Conservation (phyloP, 192 early-diverging fungal genomes). For the Coemansia sp. region DNA sequence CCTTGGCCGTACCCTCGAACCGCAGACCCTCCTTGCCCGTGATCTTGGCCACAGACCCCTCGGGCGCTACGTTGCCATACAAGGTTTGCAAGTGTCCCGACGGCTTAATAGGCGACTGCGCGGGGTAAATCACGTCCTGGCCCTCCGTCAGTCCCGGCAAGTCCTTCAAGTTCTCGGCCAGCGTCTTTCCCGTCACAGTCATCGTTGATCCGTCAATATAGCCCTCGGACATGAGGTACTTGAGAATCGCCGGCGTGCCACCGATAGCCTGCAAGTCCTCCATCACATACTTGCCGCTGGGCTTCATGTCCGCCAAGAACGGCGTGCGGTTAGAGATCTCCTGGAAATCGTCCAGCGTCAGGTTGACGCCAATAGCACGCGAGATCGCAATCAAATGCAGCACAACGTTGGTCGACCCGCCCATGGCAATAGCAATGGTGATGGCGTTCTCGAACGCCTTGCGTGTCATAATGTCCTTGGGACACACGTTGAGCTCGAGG, state of each 20-base stretch:
- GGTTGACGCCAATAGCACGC: conserved; percentile 74
- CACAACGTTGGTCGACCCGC: conserved; percentile 97
- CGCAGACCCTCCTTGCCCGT: conserved; percentile 97
- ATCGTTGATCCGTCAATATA: conserved; percentile 85
- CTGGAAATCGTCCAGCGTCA: conserved; percentile 97
- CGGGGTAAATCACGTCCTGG: conserved; percentile 88
- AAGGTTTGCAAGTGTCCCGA: conserved; percentile 96
- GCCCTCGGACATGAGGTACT: conserved; percentile 88
- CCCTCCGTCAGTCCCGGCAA: conserved; percentile 71
- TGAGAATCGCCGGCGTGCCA: conserved; percentile 93
- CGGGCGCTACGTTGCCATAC: conserved; percentile 91
- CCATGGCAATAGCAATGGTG: conserved; percentile 88
- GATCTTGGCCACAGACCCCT: conserved; percentile 98
- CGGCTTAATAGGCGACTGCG: conserved; percentile 87
- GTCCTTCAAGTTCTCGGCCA: conserved; percentile 86
- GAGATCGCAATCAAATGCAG: conserved; percentile 94
- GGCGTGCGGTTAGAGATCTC: conserved; percentile 84
- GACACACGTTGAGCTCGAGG: conserved; percentile 90
- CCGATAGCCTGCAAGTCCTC: conserved; percentile 92
- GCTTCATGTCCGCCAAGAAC: conserved; percentile 97
- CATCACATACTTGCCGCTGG: conserved; percentile 98
- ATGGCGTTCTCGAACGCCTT: conserved; percentile 97
- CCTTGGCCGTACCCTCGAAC: conserved; percentile 87
- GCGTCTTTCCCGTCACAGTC: conserved; percentile 97
- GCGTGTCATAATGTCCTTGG: conserved; percentile 95